phyloP scores from a whole-genome alignment of 73 alveolate genomes.

The Paramecium octaurelia region DNA sequence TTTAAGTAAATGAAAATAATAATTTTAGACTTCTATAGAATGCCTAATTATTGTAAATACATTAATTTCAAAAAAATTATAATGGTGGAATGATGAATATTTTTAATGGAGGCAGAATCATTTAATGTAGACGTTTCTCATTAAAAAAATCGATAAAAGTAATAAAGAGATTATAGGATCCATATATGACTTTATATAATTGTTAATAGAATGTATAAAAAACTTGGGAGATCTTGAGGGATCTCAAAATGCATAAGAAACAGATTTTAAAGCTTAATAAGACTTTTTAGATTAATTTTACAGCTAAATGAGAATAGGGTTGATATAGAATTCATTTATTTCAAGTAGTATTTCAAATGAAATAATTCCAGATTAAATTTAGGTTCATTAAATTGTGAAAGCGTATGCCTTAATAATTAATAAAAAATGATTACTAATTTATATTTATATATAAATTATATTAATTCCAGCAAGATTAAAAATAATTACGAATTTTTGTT shows the following conservation, averaged over 20 bases:
- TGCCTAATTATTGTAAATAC: not conserved
- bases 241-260: not conserved
- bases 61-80: not conserved
- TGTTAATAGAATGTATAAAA: not conserved
- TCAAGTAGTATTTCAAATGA: not conserved
- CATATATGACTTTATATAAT: not conserved
- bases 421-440: not conserved
- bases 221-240: not conserved
- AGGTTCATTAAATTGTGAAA: not conserved
- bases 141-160: not conserved
- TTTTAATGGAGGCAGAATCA: constrained; percentile 35
- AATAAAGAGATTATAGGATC: not conserved
- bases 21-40: not conserved
- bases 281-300: not conserved
- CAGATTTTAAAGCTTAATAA: not conserved
- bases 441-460: not conserved
- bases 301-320: not conserved
- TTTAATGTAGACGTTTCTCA: not conserved
- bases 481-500: too few species aligned
- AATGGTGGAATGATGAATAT: constrained; percentile 44
- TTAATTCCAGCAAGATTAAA: not conserved
- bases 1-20: not conserved
- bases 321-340: not conserved
- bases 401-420: not conserved
- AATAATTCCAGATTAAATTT: not conserved